Conservation (phyloP, 2,329 filamentous ascomycete species). For the Periconia macrospinosa region DNA sequence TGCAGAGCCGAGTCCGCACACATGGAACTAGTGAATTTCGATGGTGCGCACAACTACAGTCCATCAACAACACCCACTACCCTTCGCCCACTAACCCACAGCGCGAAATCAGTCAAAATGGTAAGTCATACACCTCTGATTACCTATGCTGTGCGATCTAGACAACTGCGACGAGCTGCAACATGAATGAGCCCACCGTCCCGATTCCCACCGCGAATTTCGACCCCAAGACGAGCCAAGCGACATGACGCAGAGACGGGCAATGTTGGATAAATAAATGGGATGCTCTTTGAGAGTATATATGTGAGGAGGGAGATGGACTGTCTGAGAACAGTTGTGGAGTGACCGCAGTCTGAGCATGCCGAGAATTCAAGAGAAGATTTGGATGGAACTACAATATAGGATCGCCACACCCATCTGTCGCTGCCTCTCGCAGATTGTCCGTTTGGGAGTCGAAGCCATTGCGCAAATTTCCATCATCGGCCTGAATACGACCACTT, state of each 20-base stretch:
- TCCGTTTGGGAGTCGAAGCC: too few species aligned
- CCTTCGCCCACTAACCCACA: slow-evolving; percentile 38
- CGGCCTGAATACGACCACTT: neutral
- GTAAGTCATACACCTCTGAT: slow-evolving; percentile 29
- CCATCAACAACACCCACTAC: slow-evolving; percentile 38
- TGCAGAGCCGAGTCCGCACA: slow-evolving; percentile 36
- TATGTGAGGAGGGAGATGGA: neutral
- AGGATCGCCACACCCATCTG: neutral
- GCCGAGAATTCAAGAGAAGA: neutral
- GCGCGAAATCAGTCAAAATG: slow-evolving; percentile 46
- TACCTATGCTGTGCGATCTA: neutral
- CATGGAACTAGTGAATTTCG: slow-evolving; percentile 22
- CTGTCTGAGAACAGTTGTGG: neutral
- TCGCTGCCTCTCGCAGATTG: neutral
- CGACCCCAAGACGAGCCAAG: neutral
- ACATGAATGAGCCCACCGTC: slow-evolving; percentile 27
- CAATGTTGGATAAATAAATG: neutral
- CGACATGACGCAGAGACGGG: neutral
- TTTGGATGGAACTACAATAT: neutral
- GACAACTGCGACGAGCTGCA: slow-evolving; percentile 19
- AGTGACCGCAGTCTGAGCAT: neutral
- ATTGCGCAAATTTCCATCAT: neutral
- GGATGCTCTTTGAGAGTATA: neutral
- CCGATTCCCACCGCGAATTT: slow-evolving; percentile 1
- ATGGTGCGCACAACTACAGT: slow-evolving; percentile 19